Evolutionary conservation across 805 yeast genomes (phyloP).

Genomic region (Yarrowia sp.): DNA sequence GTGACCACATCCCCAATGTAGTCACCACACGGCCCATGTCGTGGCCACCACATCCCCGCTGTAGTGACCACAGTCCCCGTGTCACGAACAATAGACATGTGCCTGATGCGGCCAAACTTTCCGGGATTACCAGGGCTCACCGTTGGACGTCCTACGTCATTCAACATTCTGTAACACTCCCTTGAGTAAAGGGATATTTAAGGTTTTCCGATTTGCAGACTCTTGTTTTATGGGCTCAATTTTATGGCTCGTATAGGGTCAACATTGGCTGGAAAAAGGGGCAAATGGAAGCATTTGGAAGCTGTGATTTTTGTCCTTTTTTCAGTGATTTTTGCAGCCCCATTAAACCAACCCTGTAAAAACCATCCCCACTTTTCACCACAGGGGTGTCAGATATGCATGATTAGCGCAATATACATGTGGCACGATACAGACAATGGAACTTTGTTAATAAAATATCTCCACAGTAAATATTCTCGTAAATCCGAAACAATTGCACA

Average conservation of each 20-base stretch:
- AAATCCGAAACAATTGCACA: too few species aligned
- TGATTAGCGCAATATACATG: neutral
- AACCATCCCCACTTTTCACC: neutral
- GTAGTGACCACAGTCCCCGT: neutral
- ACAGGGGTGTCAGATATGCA: constrained; percentile 3
- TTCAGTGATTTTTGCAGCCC: neutral
- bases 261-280: too few species aligned
- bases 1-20: neutral
- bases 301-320: neutral
- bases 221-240: neutral
- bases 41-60: neutral
- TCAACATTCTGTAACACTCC: constrained; percentile 12
- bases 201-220: neutral
- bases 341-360: too few species aligned
- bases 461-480: too few species aligned
- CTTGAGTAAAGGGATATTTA: constrained; percentile 1
- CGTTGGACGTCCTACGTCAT: neutral
- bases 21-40: neutral
- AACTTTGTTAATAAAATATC: neutral
- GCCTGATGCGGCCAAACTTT: neutral
- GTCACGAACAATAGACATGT: too few species aligned
- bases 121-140: neutral
- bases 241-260: too few species aligned
- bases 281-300: too few species aligned
- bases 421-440: constrained; percentile 2